These are phyloP conservation scores for Candida fluviatilis DNA, from an alignment of 805 yeast species.

Conservation along the genomic window DNA sequence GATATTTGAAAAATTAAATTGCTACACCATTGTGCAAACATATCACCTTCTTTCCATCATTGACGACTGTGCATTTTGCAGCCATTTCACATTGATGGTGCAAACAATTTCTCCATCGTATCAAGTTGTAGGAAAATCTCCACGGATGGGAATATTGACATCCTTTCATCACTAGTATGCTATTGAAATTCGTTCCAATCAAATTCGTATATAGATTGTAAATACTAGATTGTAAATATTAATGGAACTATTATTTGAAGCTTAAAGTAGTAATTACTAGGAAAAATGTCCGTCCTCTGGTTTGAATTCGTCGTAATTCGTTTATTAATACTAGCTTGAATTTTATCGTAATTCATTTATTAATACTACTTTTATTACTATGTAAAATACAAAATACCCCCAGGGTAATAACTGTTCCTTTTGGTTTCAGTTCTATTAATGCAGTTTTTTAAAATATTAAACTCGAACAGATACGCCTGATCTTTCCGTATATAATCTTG, in stretches of 20 bases:
- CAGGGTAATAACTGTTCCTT: slow-evolving; percentile 10
- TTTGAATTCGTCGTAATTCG: too few species aligned
- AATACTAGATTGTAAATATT: neutral
- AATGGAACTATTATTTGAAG: neutral
- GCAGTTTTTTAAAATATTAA: neutral
- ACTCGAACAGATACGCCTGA: slow-evolving; percentile 51
- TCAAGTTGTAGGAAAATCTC: too few species aligned
- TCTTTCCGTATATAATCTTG: slow-evolving; percentile 93
- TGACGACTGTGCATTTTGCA: too few species aligned
- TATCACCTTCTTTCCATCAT: too few species aligned
- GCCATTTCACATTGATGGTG: neutral
- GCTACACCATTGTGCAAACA: too few species aligned
- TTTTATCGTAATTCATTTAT: neutral
- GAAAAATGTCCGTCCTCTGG: neutral
- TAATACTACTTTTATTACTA: neutral
- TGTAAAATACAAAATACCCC: slow-evolving; percentile 11
- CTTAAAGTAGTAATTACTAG: neutral
- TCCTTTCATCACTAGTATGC: too few species aligned
- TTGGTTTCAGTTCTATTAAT: neutral
- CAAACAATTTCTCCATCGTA: too few species aligned
- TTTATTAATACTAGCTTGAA: too few species aligned
- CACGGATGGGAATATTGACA: too few species aligned
- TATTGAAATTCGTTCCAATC: too few species aligned
- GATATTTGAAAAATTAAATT: slow-evolving; percentile 24
- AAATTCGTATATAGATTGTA: slow-evolving; percentile 1